Percentiles rank a stretch among this genome's conserved stretches.
Evolutionary conservation across 768 basidiomycete species (phyloP).

Genomic region (Mycena latifolia): DNA sequence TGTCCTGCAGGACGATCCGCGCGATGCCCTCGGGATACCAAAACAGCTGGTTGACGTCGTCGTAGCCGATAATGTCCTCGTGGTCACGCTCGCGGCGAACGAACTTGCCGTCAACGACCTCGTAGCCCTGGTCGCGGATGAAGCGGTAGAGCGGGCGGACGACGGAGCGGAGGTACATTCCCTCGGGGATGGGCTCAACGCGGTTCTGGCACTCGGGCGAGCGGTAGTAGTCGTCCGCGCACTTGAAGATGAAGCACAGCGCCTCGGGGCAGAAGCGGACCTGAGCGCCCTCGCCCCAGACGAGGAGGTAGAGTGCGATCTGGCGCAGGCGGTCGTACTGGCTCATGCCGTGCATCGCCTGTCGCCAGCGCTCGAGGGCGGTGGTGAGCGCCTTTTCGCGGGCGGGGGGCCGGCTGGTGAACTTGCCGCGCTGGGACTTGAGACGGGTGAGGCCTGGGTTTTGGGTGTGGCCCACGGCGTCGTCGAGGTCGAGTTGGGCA

Average conservation of each 20-base stretch:
- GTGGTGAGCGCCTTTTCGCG: constrained; percentile 78
- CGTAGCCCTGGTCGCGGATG: constrained; percentile 97
- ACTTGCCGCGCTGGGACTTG: constrained; percentile 70
- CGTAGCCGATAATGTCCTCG: constrained; percentile 95
- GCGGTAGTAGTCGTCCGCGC: constrained; percentile 99
- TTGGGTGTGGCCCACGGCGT: constrained; percentile 92
- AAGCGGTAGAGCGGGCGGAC: constrained; percentile 96
- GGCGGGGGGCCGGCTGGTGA: constrained; percentile 52
- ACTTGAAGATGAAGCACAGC: constrained; percentile 99
- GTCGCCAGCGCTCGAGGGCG: constrained; percentile 93
- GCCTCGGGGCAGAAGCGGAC: constrained; percentile 97
- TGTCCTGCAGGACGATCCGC: constrained; percentile 89
- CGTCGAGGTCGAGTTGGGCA: constrained; percentile 97
- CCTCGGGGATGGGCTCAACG: constrained; percentile 93
- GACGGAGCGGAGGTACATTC: constrained; percentile 90
- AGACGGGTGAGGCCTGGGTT: constrained; percentile 92
- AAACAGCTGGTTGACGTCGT: constrained; percentile 98
- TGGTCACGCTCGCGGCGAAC: constrained; percentile 95
- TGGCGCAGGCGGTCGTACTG: constrained; percentile 98
- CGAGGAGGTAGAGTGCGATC: constrained; percentile 93
- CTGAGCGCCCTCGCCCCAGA: constrained; percentile 99
- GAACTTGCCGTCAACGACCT: constrained; percentile 97
- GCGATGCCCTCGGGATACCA: constrained; percentile 99
- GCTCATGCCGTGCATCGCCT: constrained; percentile 99
- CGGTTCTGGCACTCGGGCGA: constrained; percentile 96